Percentiles rank a stretch among this genome's conserved stretches.
Conservation (phyloP, 2,329 filamentous ascomycete species). For the Harringtonia aguacate region DNA sequence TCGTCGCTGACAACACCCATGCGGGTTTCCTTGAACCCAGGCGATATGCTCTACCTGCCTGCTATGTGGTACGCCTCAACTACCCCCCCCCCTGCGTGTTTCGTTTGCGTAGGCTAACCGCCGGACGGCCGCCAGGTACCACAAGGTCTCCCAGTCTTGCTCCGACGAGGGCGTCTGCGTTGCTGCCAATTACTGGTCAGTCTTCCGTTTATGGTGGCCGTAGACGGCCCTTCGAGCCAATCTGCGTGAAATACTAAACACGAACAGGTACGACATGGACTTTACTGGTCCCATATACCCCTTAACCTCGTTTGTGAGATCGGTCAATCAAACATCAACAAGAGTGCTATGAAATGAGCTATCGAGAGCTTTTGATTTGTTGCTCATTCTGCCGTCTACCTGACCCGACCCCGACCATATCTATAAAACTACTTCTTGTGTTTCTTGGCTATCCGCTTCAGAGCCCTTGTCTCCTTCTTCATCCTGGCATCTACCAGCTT, state of each 20-base stretch:
- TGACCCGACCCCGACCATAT: too few relatives aligned
- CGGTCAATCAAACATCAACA: conserved; percentile 10
- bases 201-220: neutral
- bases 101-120: neutral
- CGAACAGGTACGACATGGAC: conserved; percentile 64
- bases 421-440: conserved; percentile 24
- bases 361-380: too few relatives aligned
- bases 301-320: conserved; percentile 43
- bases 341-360: too few relatives aligned
- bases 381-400: too few relatives aligned
- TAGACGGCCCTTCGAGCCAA: neutral
- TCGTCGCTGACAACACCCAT: conserved; percentile 50
- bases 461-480: conserved; percentile 90
- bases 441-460: conserved; percentile 70
- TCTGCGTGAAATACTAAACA: neutral
- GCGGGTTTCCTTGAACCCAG: conserved; percentile 56
- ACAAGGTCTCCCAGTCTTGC: conserved; percentile 68
- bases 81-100: too few relatives aligned
- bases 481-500: conserved; percentile 92
- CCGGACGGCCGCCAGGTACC: conserved; percentile 40
- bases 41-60: conserved; percentile 75
- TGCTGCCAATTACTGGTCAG: conserved; percentile 73
- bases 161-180: conserved; percentile 60
- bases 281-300: conserved; percentile 61
- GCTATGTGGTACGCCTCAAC: too few relatives aligned